Conservation (phyloP, 1,284 basidiomycete genomes). For the Fomes fomentarius region DNA sequence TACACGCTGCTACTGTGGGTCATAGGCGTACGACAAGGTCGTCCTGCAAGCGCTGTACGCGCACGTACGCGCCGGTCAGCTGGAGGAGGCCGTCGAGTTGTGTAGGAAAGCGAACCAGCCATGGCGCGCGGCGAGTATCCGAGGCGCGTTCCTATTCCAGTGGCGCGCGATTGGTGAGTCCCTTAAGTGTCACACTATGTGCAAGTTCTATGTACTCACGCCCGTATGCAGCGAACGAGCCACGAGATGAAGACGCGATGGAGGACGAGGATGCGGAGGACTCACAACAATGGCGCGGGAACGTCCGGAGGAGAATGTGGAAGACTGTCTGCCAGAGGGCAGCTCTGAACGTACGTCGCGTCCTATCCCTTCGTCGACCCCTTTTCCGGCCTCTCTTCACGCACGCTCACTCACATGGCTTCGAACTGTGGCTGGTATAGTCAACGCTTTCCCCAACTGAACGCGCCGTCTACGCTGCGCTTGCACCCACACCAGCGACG, state of each 20-base stretch:
- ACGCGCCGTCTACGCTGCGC: conserved; percentile 84
- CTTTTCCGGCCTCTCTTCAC: not conserved
- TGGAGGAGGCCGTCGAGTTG: conserved; percentile 83
- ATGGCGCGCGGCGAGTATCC: conserved; percentile 89
- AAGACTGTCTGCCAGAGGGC: conserved; percentile 81
- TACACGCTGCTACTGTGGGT: too few species aligned
- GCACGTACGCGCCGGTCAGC: conserved; percentile 78
- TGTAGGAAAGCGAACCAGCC: conserved; percentile 86
- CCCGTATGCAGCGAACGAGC: conserved; percentile 53
- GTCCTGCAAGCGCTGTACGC: conserved; percentile 77
- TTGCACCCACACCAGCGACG: conserved; percentile 81
- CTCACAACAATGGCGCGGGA: conserved; percentile 65
- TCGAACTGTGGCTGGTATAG: too few species aligned
- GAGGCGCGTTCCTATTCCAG: conserved; percentile 76
- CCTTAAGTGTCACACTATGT: not conserved
- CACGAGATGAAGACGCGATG: conserved; percentile 51
- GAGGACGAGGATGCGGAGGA: conserved; percentile 50
- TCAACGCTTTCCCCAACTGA: conserved; percentile 74
- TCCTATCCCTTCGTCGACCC: too few species aligned
- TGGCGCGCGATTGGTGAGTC: conserved; percentile 70
- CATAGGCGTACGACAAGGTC: conserved; percentile 83
- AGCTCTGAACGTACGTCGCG: conserved; percentile 68
- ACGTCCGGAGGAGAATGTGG: conserved; percentile 79
- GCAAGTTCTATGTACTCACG: not conserved
- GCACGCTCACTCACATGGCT: not conserved